Base-by-base conservation (phyloP, 2,329 filamentous ascomycete genomes). In the Trichothecium sympodiale region DNA sequence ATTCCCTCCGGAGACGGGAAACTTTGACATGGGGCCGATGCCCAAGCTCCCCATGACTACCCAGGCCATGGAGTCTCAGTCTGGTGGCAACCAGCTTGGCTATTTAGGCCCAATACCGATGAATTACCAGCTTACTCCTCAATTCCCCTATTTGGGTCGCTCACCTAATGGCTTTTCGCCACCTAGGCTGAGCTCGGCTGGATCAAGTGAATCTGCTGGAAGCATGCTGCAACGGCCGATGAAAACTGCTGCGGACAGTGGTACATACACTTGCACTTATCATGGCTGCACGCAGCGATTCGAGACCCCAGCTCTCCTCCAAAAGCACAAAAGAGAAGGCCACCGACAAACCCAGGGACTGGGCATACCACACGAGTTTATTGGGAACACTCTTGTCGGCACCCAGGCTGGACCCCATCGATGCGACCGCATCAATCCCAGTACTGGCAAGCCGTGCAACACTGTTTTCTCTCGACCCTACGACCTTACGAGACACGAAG, bases 221-320 rank as follows among this genome's bases (percentile, higher is more conserved):
- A 48, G 44, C 18, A 60, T 53, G 8, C 43, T 64, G 35, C 46
- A 67, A 50, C 64, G 70, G 27, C 85, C 86, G 0, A 56, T 63
- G 2, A 69, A 77, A 29, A 77, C 80, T 3, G 66, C 67, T 13
- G 83, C 86, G 0, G 84, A 94, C 45, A 74, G 79, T 15, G 89
- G 89, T 10, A 94, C 88, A 0, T 98, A 95, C 61, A 94, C 88
- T 1, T 98, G 91, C 59, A 95, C 88, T 1, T 94, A 94, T 50
- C 87, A 94, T 50, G 86, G 87, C 9, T 96, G 91, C 54, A 80
- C 79, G 1, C 67, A 82, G 46, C 82, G 91, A 36, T 98, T 98
- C 52, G 85, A 94, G 46, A 86, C 86, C 2, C 86, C 87, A 4
- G 71, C 77, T 8, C 77, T 88, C 46, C 69, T 98, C 4, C 88